A percentile compares a stretch with the other conserved stretches of the same genome.
Conservation (phyloP, 1,139 yeast genomes). For the Candida sanyaensis region DNA sequence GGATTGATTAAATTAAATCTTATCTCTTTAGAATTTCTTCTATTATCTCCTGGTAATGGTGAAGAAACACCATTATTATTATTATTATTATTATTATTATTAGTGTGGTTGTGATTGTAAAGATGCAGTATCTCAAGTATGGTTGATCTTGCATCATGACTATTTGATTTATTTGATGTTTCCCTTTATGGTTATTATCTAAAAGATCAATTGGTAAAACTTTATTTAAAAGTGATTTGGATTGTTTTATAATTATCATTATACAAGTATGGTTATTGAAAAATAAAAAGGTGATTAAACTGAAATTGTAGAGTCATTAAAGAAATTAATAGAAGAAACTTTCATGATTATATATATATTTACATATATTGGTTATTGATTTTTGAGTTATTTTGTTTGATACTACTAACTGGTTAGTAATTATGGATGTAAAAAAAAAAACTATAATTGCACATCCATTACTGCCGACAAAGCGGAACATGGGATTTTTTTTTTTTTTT, state of each 20-base stretch:
- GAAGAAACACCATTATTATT: not conserved
- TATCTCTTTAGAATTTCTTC: not conserved
- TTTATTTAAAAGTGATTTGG: slow-evolving; percentile 10
- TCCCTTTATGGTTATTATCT: not conserved
- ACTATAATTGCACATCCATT: no score
- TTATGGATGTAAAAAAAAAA: no score
- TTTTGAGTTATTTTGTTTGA: no score
- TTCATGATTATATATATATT: no score
- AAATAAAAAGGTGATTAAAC: not conserved
- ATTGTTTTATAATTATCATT: slow-evolving; percentile 11
- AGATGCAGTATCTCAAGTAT: not conserved
- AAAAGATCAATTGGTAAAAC: slow-evolving; percentile 10
- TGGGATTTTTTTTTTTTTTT: no score
- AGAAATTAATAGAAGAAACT: no score
- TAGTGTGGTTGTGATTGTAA: not conserved
- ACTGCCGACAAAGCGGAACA: no score
- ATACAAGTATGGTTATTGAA: not conserved
- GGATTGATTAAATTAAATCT: not conserved
- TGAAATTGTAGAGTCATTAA: no score
- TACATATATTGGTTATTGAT: no score
- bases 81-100: not conserved
- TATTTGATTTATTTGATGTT: not conserved
- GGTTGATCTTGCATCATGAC: not conserved
- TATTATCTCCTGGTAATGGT: not conserved
- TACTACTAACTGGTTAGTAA: no score